Evolutionary conservation across 2,329 filamentous ascomycete species (phyloP).

Genomic region (Pestalotiopsis sp.): DNA sequence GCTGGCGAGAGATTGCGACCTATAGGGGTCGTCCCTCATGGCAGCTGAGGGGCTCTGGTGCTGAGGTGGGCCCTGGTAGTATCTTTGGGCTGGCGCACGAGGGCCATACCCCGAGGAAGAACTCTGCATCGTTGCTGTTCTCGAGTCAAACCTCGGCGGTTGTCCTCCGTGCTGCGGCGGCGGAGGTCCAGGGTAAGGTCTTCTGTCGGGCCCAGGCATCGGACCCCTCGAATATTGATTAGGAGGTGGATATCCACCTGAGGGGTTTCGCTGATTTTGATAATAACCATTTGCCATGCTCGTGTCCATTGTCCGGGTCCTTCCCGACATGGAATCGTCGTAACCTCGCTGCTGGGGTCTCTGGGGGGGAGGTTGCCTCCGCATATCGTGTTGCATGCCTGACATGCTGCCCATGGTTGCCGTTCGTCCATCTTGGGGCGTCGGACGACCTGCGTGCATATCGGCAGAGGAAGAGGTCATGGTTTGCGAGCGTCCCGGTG

Average conservation of each 20-base stretch:
- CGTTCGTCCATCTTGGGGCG: conserved; percentile 66
- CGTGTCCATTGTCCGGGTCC: conserved; percentile 45
- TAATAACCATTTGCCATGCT: conserved; percentile 54
- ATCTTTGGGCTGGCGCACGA: conserved; percentile 55
- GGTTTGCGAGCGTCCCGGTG: conserved; percentile 87
- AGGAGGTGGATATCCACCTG: conserved; percentile 46
- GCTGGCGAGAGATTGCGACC: conserved; percentile 90
- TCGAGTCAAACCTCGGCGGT: conserved; percentile 63
- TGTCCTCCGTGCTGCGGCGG: conserved; percentile 27
- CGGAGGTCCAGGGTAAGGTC: conserved; percentile 71
- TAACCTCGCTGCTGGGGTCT: conserved; percentile 38
- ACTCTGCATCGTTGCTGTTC: conserved; percentile 47
- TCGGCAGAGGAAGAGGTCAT: conserved; percentile 76
- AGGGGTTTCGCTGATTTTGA: conserved; percentile 53
- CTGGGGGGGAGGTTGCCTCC: conserved; percentile 61
- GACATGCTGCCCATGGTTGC: conserved; percentile 69
- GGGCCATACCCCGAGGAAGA: conserved; percentile 38
- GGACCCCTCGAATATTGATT: conserved; percentile 42
- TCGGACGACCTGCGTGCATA: conserved; percentile 47
- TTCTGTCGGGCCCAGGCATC: conserved; percentile 53
- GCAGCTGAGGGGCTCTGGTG: conserved; percentile 61
- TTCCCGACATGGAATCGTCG: conserved; percentile 37
- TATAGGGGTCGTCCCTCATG: conserved; percentile 81
- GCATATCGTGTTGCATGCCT: conserved; percentile 48
- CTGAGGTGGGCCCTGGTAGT: conserved; percentile 56